Conservation (phyloP, 352 stramenopile species). For the Globisporangium nodosum region DNA sequence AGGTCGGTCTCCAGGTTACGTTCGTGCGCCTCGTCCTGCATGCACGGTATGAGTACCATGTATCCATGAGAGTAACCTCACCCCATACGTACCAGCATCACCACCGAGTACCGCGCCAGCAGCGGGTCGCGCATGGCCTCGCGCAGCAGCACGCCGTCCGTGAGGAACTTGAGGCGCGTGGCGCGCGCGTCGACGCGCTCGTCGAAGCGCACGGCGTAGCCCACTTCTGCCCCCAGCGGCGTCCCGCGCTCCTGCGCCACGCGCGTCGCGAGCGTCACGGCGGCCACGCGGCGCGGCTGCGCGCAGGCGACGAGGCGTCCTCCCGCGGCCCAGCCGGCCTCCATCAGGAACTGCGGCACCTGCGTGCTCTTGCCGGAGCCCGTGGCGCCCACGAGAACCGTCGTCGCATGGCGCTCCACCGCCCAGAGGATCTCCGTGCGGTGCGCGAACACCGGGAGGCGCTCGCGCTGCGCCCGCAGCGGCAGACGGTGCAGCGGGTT, state of each 20-base stretch:
- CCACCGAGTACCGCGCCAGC: conserved; percentile 71
- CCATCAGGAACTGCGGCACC: conserved; percentile 89
- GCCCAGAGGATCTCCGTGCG: conserved; percentile 87
- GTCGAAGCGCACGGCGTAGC: conserved; percentile 99
- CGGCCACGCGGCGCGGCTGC: conserved; percentile 94
- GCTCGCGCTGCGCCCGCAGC: conserved; percentile 46
- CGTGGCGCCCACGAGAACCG: conserved; percentile 92
- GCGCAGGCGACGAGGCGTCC: conserved; percentile 75
- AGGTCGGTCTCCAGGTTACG: conserved; percentile 92
- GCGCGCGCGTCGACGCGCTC: conserved; percentile 49
- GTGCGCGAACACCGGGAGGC: conserved; percentile 85
- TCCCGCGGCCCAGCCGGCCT: conserved; percentile 81
- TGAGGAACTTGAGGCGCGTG: conserved; percentile 99
- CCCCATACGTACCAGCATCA: conserved; percentile 52
- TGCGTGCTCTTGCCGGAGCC: conserved; percentile 92
- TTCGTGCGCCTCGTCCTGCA: conserved; percentile 93
- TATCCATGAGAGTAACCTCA: no score
- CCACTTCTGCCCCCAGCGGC: conserved; percentile 90
- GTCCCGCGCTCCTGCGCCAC: conserved; percentile 97
- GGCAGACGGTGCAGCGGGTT: conserved; percentile 63
- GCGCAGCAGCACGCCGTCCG: conserved; percentile 97
- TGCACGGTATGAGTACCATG: neutral
- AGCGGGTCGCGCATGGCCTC: conserved; percentile 88
- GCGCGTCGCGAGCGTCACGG: conserved; percentile 96
- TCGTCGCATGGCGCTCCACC: conserved; percentile 82